These are phyloP conservation scores for Pseudozyma hubeiensis DNA, from an alignment of 1,284 basidiomycete genomes.

Conservation along the genomic window DNA sequence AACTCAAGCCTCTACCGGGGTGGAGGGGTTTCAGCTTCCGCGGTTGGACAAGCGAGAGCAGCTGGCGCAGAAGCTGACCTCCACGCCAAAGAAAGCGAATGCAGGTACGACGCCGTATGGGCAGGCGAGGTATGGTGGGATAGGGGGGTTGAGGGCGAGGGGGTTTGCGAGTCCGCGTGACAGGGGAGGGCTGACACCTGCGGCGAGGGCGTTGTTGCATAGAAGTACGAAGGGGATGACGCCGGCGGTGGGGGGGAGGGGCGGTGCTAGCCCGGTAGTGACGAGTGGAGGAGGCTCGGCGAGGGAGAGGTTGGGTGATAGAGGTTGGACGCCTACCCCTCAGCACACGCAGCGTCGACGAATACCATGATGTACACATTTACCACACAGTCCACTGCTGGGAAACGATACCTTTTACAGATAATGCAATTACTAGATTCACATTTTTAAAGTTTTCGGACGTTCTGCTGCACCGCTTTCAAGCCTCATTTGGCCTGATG, in stretches of 20 bases:
- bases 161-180: constrained; percentile 17
- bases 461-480: no score
- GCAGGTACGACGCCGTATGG: constrained; percentile 27
- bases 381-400: background rate
- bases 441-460: no score
- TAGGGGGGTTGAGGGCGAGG: background rate
- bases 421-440: no score
- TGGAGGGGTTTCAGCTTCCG: constrained; percentile 21
- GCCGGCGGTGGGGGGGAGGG: background rate
- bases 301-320: background rate
- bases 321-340: constrained; percentile 39
- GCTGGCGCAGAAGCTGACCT: constrained; percentile 18
- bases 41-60: constrained; percentile 13
- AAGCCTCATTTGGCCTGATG: constrained; percentile 33
- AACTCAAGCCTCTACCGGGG: background rate
- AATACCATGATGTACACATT: background rate
- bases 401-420: no score
- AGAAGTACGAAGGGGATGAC: constrained; percentile 15
- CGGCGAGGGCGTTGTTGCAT: constrained; percentile 34
- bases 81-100: background rate
- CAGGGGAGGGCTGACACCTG: constrained; percentile 27
- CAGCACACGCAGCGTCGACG: constrained; percentile 3
- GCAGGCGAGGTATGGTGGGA: constrained; percentile 26
- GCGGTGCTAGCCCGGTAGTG: background rate
- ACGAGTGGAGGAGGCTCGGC: no score